These are phyloP conservation scores for Odontarrhena argentea DNA, from an alignment of 345 rosid genomes.

Conservation along the genomic window DNA sequence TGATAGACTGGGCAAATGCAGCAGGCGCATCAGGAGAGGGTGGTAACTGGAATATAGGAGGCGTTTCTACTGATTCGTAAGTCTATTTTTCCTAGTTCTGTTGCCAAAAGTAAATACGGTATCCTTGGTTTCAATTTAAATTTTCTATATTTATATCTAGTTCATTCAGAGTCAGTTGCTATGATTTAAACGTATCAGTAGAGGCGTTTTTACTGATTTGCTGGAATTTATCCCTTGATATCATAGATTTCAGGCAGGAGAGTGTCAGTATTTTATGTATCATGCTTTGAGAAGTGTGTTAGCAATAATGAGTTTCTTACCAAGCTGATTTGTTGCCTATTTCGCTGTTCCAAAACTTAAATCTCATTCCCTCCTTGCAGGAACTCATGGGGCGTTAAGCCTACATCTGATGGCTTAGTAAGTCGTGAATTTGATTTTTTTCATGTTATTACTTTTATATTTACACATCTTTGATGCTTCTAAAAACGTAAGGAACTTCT, in stretches of 20 bases:
- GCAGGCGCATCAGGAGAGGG: conserved; percentile 66
- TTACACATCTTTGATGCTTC: conserved; percentile 10
- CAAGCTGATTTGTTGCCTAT: conserved; percentile 3
- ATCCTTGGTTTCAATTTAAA: neutral
- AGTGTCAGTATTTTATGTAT: conserved; percentile 12
- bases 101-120: neutral
- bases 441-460: neutral
- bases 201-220: neutral
- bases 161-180: conserved; percentile 6
- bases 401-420: conserved; percentile 34
- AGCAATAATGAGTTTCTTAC: neutral
- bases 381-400: conserved; percentile 39
- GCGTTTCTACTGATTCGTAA: conserved; percentile 62
- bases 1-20: conserved; percentile 64
- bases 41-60: conserved; percentile 66
- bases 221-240: conserved; percentile 1
- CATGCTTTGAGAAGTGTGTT: conserved; percentile 8
- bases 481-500: neutral
- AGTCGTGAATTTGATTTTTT: neutral
- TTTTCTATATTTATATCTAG: neutral
- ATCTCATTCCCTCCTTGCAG: conserved; percentile 22
- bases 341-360: neutral
- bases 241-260: conserved; percentile 20
- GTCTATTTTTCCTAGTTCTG: conserved; percentile 3
- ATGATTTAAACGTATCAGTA: neutral